These are phyloP conservation scores for Buxus sempervirens DNA, from an alignment of 164 flowering plant species.

Conservation along the genomic window DNA sequence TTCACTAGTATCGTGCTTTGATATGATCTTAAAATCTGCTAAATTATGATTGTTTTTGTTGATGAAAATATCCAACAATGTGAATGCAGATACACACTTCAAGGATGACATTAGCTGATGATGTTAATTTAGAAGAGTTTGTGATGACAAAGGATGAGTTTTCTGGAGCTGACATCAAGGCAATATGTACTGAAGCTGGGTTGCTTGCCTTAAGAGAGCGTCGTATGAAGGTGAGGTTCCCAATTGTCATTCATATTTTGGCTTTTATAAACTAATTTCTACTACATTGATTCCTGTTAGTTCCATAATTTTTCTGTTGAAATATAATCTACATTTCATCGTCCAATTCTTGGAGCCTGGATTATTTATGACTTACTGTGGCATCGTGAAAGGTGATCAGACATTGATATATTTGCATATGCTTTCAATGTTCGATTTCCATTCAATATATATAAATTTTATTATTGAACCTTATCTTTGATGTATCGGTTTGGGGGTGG, in stretches of 20 bases:
- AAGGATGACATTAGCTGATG: conserved; percentile 90
- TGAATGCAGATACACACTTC: conserved; percentile 71
- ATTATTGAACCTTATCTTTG: not conserved
- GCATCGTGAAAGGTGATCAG: too few species aligned
- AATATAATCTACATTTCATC: too few species aligned
- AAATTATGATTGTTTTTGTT: not conserved
- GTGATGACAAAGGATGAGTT: conserved; percentile 92
- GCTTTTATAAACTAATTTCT: too few species aligned
- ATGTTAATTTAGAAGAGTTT: conserved; percentile 92
- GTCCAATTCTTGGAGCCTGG: too few species aligned
- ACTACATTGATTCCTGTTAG: conserved; percentile 10
- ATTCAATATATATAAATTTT: too few species aligned
- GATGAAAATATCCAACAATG: not conserved
- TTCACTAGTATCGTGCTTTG: conserved; percentile 3
- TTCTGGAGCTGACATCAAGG: conserved; percentile 93
- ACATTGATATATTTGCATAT: too few species aligned
- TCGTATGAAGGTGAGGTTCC: conserved; percentile 72
- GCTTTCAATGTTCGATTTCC: too few species aligned
- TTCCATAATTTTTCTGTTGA: not conserved
- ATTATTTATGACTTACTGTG: too few species aligned
- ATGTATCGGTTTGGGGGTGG: too few species aligned
- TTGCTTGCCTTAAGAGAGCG: conserved; percentile 91
- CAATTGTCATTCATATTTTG: too few species aligned
- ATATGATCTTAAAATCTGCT: not conserved
- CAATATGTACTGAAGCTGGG: conserved; percentile 96